Evolutionary conservation across 495 filamentous ascomycete species (phyloP), one percentile per base, ranked within the genome.

Genomic region (Hypoxylon fuscum): DNA sequence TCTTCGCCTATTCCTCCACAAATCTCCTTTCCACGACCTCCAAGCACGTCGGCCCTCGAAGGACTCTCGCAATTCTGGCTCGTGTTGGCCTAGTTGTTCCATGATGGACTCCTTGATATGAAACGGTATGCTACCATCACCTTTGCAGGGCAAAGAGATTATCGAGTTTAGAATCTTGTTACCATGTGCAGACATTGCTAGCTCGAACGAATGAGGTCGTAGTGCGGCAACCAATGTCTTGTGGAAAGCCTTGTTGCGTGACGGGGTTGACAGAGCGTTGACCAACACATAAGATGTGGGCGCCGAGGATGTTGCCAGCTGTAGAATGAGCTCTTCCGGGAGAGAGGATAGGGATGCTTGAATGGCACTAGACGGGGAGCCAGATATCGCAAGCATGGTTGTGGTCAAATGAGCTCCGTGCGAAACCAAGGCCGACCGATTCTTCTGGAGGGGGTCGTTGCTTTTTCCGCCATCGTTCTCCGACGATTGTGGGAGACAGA

Each of bases 11-110:
- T 86, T 77, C 62, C 63, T 68, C 77, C 78, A 98, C 18, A 93
- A 68, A 74, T 98, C 95, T 77, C 96, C 92, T 49, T 82, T 85
- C 96, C 95, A 98, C 59, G 95, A 91, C 50, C 88, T 79, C 94
- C 92, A 97, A 9, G 96, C 91, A 2, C 87, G 89, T 5, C 93
- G 78, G 2, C 95, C 95, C 20, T 88, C 79, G 62, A 84, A 88
- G 0, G 87, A 88, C 55, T 91, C 88, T 18, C 93, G 82, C 14
- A 98, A 77, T 9, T 79, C 71, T 27, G 79, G 62, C 70, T 97
- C 93, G 54, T 77, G 71, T 17, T 70, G 59, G 21, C 68, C 74
- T 1, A 85, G 73, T 32, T 75, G 64, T 7, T 69, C 55, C 68
- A 83, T 79, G 42, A 82, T 76, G 23, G 73, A 76, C 56, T 85